These are phyloP conservation scores for Aspergillus fumigatus DNA, from an alignment of 2,329 filamentous ascomycete species.

Conservation along the genomic window DNA sequence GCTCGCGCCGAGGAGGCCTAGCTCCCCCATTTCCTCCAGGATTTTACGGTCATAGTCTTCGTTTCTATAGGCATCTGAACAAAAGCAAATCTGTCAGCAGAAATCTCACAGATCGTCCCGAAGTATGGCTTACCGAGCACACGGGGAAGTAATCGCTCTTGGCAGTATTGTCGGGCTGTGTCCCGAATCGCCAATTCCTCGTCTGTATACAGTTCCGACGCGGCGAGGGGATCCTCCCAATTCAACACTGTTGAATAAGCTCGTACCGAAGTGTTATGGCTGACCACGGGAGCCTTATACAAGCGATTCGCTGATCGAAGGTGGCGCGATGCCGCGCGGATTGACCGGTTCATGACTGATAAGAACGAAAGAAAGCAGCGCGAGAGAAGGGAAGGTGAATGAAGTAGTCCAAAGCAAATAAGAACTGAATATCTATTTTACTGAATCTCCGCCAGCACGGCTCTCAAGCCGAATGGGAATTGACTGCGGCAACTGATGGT, in stretches of 20 bases:
- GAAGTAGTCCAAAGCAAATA: too few species aligned
- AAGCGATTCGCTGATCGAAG: slow-evolving; percentile 19
- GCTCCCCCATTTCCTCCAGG: slow-evolving; percentile 83
- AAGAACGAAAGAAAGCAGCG: neutral
- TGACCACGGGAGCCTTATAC: slow-evolving; percentile 14
- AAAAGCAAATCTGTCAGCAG: neutral
- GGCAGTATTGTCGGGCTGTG: slow-evolving; percentile 89
- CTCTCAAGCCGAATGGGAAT: neutral
- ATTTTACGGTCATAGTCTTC: slow-evolving; percentile 84
- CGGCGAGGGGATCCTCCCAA: slow-evolving; percentile 84
- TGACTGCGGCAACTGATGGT: neutral
- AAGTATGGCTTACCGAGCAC: slow-evolving; percentile 64
- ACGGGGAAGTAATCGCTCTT: slow-evolving; percentile 79
- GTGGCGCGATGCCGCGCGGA: slow-evolving; percentile 29
- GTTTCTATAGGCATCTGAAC: slow-evolving; percentile 73
- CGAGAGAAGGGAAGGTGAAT: neutral
- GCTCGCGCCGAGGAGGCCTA: slow-evolving; percentile 81
- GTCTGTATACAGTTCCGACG: slow-evolving; percentile 73
- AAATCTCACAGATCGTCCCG: slow-evolving; percentile 2
- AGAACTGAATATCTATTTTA: neutral
- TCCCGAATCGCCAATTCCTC: slow-evolving; percentile 88
- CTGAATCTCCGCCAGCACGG: neutral
- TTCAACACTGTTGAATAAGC: slow-evolving; percentile 58
- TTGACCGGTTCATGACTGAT: slow-evolving; percentile 30
- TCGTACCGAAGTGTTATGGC: slow-evolving; percentile 9